Evolutionary conservation across 257 asterid species (phyloP).

Genomic region (Fraxinus pennsylvanica): DNA sequence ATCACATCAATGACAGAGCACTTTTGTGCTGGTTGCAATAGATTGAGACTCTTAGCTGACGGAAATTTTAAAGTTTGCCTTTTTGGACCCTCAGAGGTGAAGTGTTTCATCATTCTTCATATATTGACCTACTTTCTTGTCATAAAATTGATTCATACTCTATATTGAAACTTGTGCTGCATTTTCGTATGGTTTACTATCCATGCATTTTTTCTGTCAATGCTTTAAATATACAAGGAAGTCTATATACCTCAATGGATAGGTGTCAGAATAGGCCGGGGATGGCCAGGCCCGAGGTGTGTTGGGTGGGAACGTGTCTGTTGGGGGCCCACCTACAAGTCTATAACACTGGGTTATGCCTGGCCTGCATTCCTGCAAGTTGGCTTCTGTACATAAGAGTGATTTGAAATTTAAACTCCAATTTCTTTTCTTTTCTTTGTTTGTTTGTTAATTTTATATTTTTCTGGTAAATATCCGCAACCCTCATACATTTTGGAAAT

Average conservation of each 20-base stretch:
- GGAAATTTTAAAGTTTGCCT: slow-evolving; percentile 99
- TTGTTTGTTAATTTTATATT: background rate
- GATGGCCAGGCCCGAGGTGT: background rate
- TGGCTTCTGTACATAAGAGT: background rate
- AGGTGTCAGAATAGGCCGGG: background rate
- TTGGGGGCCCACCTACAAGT: background rate
- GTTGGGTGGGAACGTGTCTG: background rate
- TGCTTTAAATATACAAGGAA: background rate
- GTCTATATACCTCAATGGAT: background rate
- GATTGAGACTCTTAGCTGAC: slow-evolving; percentile 90
- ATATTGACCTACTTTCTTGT: background rate
- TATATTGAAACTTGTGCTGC: background rate
- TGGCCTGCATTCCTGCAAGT: background rate
- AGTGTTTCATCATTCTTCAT: background rate
- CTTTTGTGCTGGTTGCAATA: slow-evolving; percentile 95
- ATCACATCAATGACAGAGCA: slow-evolving; percentile 97
- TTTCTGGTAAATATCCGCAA: background rate
- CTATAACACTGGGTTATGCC: background rate
- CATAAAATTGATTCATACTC: background rate
- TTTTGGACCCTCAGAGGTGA: slow-evolving; percentile 97
- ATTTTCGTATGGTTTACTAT: background rate
- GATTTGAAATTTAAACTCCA: background rate
- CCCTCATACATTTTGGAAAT: too few species aligned
- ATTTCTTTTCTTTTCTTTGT: background rate
- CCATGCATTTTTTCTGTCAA: background rate